Percentiles rank a stretch among this genome's conserved stretches.
Evolutionary conservation across 352 stramenopile genomes (phyloP).

Genomic region (Pythium brassicae): DNA sequence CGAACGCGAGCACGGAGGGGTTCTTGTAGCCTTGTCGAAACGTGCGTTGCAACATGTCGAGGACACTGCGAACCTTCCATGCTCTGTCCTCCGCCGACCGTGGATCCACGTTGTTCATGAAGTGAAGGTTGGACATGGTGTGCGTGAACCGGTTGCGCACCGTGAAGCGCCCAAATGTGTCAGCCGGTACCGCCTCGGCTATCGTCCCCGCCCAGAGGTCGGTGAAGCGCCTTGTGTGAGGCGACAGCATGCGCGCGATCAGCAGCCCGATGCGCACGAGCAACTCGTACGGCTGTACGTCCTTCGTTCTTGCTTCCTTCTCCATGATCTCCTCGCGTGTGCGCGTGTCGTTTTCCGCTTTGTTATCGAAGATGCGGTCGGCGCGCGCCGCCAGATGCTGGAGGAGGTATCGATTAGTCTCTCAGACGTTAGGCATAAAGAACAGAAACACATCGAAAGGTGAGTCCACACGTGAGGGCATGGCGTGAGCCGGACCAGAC

Average conservation of each 20-base stretch:
- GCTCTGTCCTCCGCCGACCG: not conserved
- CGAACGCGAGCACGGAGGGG: not conserved
- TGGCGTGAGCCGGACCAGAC: no score
- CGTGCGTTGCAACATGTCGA: not conserved
- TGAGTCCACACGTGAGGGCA: no score
- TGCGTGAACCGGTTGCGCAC: not conserved
- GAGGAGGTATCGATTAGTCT: no score
- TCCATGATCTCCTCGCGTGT: no score
- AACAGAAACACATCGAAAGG: no score
- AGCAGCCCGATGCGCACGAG: not conserved
- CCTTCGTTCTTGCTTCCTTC: no score
- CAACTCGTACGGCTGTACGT: not conserved
- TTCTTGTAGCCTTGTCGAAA: not conserved
- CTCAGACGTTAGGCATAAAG: no score
- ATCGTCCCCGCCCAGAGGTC: not conserved
- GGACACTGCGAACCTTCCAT: constrained; percentile 5
- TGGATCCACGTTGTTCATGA: constrained; percentile 2
- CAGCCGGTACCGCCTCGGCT: not conserved
- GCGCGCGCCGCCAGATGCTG: no score
- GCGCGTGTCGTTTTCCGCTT: no score
- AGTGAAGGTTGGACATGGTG: constrained; percentile 3
- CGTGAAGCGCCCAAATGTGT: constrained; percentile 1
- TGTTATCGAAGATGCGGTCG: no score
- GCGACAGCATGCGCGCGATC: not conserved
- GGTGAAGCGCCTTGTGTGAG: not conserved